Percentiles rank a stretch among this genome's conserved stretches.
Conservation (phyloP, 1,284 basidiomycete species). For the Papiliotrema fonsecae region DNA sequence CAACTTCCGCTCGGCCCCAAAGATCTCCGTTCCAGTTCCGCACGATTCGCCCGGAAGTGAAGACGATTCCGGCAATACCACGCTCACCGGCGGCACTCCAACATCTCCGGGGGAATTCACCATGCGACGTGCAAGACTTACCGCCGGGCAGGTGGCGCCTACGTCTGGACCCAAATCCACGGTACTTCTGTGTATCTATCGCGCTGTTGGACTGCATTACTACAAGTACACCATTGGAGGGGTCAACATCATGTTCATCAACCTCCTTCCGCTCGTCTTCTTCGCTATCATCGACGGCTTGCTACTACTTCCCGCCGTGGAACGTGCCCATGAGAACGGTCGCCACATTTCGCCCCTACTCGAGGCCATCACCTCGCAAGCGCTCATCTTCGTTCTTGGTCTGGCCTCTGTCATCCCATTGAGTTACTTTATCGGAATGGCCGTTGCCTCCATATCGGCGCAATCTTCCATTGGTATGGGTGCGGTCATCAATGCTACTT, state of each 20-base stretch:
- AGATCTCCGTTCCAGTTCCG: conserved; percentile 31
- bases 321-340: conserved; percentile 55
- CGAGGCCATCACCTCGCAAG: conserved; percentile 65
- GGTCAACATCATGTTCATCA: conserved; percentile 97
- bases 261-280: conserved; percentile 87
- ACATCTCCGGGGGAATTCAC: conserved; percentile 46
- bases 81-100: conserved; percentile 18
- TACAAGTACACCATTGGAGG: conserved; percentile 99
- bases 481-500: conserved; percentile 98
- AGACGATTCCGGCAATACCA: conserved; percentile 20
- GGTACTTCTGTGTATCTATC: conserved; percentile 91
- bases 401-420: conserved; percentile 92
- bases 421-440: conserved; percentile 99
- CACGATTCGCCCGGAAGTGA: conserved; percentile 25
- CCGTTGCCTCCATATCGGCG: conserved; percentile 95
- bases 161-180: conserved; percentile 69
- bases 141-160: conserved; percentile 67
- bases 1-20: conserved; percentile 67
- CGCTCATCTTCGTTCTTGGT: conserved; percentile 77
- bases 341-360: conserved; percentile 52
- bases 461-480: conserved; percentile 99
- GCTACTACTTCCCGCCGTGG: conserved; percentile 68
- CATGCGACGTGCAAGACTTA: conserved; percentile 57
- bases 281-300: conserved; percentile 94
- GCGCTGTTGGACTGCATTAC: conserved; percentile 84